Base-by-base conservation (phyloP, 768 basidiomycete genomes). In the Lactifluus volemus region DNA sequence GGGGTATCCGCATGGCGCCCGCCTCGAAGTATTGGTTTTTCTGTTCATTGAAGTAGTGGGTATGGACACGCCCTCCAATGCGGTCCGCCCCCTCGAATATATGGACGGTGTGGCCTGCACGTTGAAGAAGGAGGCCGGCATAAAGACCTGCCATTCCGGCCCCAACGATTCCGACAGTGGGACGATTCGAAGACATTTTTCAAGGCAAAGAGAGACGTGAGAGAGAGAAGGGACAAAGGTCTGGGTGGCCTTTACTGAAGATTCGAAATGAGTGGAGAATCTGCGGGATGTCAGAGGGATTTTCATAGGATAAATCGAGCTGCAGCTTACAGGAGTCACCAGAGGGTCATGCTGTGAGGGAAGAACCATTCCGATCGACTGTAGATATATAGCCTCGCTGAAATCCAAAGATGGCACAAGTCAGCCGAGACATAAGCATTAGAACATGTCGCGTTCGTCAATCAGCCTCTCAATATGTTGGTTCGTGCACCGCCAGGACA, bases 1-100 rank as follows among this genome's bases (percentile, higher is more conserved):
- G 58, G 8, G 65, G 65, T 50, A 66, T 66, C 36, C 65, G 65
- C 65, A 66, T 66, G n/a, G 65, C 65, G 53, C 65, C 65, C 12
- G 65, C 65, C 45, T 66, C 65, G 49, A 51, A 66, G 34, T 64
- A 66, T 53, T 66, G 65, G 30, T 66, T 61, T 17, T 58, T 19
- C 12, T 66, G 63, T 21, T 66, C 52, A 4, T 41, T 58, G 58
- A 66, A 66, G 52, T 63, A 65, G 44, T 64, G 63, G 0, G 65
- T 66, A 36, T 58, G 56, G 32, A 66, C 34, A 6, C 65, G 65
- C 3, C 65, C 65, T 14, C 65, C 65, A 11, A 66, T 14, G 53
- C 65, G 65, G 39, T 58, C 58, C 9, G 55, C 11, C n/a, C 39
- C 53, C n/a, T 66, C 65, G 25, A 55, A 65, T 36, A 66, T 39